A percentile compares a stretch with the other conserved stretches of the same genome.
phyloP scores from a whole-genome alignment of 1,139 yeast species.

The Lodderomyces orthopsilosis region DNA sequence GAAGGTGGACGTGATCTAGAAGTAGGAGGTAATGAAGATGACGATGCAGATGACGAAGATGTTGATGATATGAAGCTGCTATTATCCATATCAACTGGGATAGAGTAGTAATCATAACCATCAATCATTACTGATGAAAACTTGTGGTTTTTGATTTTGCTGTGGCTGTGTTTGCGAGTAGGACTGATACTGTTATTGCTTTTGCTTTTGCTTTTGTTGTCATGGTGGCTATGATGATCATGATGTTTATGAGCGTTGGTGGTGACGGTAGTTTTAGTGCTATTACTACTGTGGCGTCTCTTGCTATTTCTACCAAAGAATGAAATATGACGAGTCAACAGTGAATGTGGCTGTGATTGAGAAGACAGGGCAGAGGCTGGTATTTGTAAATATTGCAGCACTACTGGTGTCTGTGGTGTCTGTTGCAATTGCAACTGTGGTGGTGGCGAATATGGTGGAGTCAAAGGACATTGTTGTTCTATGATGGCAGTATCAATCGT shows the following conservation, averaged over 20 bases:
- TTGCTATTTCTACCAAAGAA: not conserved
- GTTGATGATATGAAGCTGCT: not conserved
- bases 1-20: constrained; percentile 4
- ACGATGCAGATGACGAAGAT: not conserved
- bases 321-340: not conserved
- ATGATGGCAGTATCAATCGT: not conserved
- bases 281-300: constrained; percentile 1
- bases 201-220: not conserved
- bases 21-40: not conserved
- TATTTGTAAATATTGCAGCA: not conserved
- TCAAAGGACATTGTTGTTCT: not conserved
- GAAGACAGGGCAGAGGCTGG: constrained; percentile 1
- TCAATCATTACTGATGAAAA: not conserved
- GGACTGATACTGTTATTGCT: not conserved
- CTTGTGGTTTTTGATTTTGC: too few relatives aligned
- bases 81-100: not conserved
- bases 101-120: constrained; percentile 1
- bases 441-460: constrained; percentile 1
- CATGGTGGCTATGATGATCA: not conserved
- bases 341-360: not conserved
- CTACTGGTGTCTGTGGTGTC: not conserved
- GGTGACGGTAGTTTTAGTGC: not conserved
- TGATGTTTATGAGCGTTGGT: not conserved
- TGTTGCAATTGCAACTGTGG: not conserved
- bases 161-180: too few relatives aligned